A percentile compares a stretch with the other conserved stretches of the same genome.
Evolutionary conservation across 1,284 basidiomycete species (phyloP).

Genomic region (Sanghuangporus baumii): DNA sequence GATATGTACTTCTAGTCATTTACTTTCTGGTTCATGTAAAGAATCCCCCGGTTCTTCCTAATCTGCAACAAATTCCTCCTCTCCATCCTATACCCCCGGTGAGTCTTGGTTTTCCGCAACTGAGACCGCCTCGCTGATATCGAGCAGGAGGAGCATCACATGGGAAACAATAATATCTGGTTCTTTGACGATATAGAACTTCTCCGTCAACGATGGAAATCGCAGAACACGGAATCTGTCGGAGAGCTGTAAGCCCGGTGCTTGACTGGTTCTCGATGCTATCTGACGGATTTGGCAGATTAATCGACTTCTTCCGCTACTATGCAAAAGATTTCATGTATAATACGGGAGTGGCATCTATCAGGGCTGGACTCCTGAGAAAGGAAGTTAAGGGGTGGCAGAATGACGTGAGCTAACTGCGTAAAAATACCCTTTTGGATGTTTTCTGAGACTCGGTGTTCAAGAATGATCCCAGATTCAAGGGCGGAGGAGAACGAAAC

Average conservation of each 20-base stretch:
- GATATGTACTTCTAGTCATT: conserved; percentile 95
- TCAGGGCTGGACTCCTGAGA: conserved; percentile 83
- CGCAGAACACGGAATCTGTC: conserved; percentile 88
- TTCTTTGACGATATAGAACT: conserved; percentile 98
- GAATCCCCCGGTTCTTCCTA: conserved; percentile 88
- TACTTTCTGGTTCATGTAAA: conserved; percentile 98
- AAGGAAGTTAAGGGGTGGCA: conserved; percentile 94
- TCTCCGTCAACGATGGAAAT: conserved; percentile 87
- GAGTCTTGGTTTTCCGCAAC: conserved; percentile 9
- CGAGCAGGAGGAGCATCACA: conserved; percentile 75
- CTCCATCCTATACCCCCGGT: conserved; percentile 75
- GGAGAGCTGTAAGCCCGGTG: conserved; percentile 73
- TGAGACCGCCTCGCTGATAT: conserved; percentile 7
- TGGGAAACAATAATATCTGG: conserved; percentile 83
- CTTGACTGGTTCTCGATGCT: conserved; percentile 4
- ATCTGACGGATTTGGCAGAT: conserved; percentile 35
- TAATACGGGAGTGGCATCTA: conserved; percentile 87
- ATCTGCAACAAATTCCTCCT: conserved; percentile 86
- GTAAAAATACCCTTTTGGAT: conserved; percentile 12
- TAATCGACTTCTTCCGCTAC: conserved; percentile 98
- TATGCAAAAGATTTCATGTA: conserved; percentile 93
- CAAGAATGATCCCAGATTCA: conserved; percentile 37
- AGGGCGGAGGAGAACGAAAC: conserved; percentile 83
- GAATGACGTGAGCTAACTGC: conserved; percentile 61
- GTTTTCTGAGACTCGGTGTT: conserved; percentile 24